Base-by-base conservation (phyloP, 208 protist species). In the Naegleria lovaniensis region DNA sequence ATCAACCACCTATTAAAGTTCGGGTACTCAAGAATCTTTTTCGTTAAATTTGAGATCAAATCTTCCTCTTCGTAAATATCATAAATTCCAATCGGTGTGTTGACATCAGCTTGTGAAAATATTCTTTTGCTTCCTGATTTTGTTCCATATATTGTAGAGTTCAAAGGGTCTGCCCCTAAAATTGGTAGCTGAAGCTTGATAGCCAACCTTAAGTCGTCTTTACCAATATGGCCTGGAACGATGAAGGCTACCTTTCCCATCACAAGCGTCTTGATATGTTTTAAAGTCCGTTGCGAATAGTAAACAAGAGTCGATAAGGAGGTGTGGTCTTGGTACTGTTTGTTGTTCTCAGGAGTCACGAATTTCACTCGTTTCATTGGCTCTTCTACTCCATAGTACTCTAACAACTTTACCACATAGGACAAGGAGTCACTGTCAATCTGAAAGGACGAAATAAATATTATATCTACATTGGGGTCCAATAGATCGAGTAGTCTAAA, bases 131-230 rank as follows among this genome's bases (percentile, higher is more conserved):
- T 91, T 41, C 96, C 96, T 84, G 94, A 96, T 91, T 97, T 97
- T 29, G 94, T 96, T 59, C 95, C 95, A 92, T 97, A 96, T 13
- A 93, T 95, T 88, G 95, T 95, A 51, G 95, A 94, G 29, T 96
- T 92, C 11, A 89, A 92, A 43, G 96, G 95, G 88, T 97, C 96
- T 0, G 96, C 85, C 51, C 93, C 93, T 58, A 98, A 93, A 92
- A 98, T 91, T 25, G 96, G 96, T 38, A 98, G 25, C 90, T 97
- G 96, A 22, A 98, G 94, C 90, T 95, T 91, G 22, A 94, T 92
- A 19, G 95, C 96, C 38, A 98, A 90, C 15, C 92, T 92, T n/a
- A 96, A 94, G 93, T 98, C 96, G 90, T 98, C 96, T 0, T 93
- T 84, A 9, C 96, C 96, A 58, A 98, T 92, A 55, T 96, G 93